phyloP scores from a whole-genome alignment of 2,329 filamentous ascomycete genomes.

The Pestalotiopsis sp. region DNA sequence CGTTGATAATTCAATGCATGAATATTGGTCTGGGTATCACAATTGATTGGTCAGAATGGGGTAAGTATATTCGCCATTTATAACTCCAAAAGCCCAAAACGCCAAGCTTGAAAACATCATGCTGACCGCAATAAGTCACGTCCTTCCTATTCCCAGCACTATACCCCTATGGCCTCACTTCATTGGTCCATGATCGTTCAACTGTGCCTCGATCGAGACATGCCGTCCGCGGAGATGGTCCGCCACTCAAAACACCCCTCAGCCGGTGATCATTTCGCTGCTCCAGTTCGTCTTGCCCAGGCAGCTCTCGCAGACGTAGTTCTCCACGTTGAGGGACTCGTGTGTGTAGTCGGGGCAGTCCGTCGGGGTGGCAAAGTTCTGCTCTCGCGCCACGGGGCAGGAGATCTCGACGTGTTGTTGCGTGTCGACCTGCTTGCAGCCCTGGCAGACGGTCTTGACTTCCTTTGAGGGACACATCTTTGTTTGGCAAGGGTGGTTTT shows the following conservation, averaged over 20 bases:
- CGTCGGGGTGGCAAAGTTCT: constrained; percentile 10
- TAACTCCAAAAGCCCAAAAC: neutral
- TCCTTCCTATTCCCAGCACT: neutral
- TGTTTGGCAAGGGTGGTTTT: neutral
- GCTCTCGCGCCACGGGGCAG: constrained; percentile 15
- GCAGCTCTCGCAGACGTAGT: constrained; percentile 16
- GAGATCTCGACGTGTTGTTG: constrained; percentile 14
- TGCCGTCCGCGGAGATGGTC: neutral
- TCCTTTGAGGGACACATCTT: constrained; percentile 17
- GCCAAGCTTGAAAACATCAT: neutral
- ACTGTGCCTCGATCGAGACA: neutral
- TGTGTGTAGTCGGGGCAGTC: constrained; percentile 16
- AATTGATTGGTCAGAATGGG: neutral
- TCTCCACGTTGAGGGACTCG: constrained; percentile 12
- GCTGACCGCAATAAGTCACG: neutral
- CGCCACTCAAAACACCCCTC: neutral
- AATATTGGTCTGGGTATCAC: neutral
- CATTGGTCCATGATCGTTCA: neutral
- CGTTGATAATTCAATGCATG: too few relatives aligned
- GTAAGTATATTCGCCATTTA: neutral
- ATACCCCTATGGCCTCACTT: neutral
- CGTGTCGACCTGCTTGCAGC: constrained; percentile 12
- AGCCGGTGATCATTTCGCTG: constrained; percentile 10
- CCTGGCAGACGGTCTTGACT: constrained; percentile 17
- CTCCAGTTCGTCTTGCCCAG: constrained; percentile 14